Percentiles rank a stretch among this genome's conserved stretches.
Evolutionary conservation across 305 asterid species (phyloP).

Genomic region (Fraxinus platypoda): DNA sequence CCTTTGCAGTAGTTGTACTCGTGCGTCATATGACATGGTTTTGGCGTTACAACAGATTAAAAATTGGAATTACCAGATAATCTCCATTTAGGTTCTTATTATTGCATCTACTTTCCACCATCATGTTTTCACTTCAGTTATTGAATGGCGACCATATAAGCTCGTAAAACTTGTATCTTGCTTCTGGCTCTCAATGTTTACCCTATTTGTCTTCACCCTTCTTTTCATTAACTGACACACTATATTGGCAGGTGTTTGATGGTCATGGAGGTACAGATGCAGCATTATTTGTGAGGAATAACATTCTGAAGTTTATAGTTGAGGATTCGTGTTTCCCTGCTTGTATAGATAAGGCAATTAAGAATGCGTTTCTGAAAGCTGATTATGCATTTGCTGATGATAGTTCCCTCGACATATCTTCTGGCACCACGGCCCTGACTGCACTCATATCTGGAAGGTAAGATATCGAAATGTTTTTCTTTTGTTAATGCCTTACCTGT

Average conservation of each 20-base stretch:
- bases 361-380: conserved; percentile 70
- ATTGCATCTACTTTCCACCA: neutral
- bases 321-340: conserved; percentile 68
- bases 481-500: neutral
- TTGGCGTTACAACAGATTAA: neutral
- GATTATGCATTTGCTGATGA: conserved; percentile 79
- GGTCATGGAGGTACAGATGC: conserved; percentile 96
- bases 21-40: neutral
- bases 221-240: conserved; percentile 8
- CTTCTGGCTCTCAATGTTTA: neutral
- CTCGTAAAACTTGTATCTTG: neutral
- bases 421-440: conserved; percentile 82
- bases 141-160: neutral
- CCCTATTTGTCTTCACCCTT: neutral
- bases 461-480: neutral
- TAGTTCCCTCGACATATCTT: conserved; percentile 70
- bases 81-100: neutral
- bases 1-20: neutral
- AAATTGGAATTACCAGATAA: neutral
- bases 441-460: conserved; percentile 80
- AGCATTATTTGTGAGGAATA: conserved; percentile 58
- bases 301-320: conserved; percentile 64
- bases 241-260: conserved; percentile 66
- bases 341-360: conserved; percentile 68
- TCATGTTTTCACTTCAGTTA: neutral